Percentiles rank a stretch among this genome's conserved stretches.
Conservation (phyloP, 2,329 filamentous ascomycete genomes). For the Daldinia sp. region DNA sequence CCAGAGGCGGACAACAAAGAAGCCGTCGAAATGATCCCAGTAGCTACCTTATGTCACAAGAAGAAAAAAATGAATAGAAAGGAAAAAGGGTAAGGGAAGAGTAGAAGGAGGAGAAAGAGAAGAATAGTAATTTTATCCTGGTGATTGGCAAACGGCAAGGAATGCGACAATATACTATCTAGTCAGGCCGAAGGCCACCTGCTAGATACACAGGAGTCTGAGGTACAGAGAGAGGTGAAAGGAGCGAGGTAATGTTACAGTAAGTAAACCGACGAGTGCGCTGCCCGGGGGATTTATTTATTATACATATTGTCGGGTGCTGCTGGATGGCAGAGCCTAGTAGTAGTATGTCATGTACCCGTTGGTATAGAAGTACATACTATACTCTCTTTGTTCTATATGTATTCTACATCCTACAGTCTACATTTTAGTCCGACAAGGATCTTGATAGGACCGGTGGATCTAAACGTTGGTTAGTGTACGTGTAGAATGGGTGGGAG, state of each 20-base stretch:
- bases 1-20: background rate
- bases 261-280: constrained; percentile 26
- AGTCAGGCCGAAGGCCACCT: constrained; percentile 21
- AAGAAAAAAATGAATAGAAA: background rate
- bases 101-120: background rate
- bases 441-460: constrained; percentile 32
- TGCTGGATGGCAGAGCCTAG: constrained; percentile 14
- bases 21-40: background rate
- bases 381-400: constrained; percentile 4
- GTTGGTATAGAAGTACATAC: background rate
- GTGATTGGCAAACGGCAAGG: constrained; percentile 12
- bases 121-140: background rate
- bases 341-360: no score
- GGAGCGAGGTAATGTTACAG: constrained; percentile 29
- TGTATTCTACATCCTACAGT: constrained; percentile 9
- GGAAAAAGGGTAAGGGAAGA: background rate
- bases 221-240: constrained; percentile 14
- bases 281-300: constrained; percentile 37
- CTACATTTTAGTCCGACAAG: constrained; percentile 23
- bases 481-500: constrained; percentile 10
- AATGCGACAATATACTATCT: constrained; percentile 21
- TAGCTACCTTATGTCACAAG: background rate
- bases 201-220: constrained; percentile 15
- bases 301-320: constrained; percentile 13
- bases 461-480: constrained; percentile 2